These are phyloP conservation scores for Neofusicoccum ribis DNA, from an alignment of 2,329 filamentous ascomycete species.

Conservation along the genomic window DNA sequence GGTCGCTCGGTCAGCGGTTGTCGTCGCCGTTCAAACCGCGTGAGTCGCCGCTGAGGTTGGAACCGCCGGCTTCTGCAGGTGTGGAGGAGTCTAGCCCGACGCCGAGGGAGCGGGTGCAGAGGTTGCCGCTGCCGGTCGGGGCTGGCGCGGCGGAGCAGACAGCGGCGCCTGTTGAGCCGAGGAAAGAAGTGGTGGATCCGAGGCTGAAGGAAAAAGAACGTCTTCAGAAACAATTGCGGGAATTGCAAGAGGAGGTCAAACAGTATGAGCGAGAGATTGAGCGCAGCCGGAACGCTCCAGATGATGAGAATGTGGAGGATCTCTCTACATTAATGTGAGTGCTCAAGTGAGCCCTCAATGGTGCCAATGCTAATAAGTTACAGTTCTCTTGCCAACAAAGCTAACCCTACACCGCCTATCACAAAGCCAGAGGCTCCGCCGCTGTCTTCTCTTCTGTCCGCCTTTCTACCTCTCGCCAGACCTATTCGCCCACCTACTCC, in stretches of 20 bases:
- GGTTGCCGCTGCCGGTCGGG: not conserved
- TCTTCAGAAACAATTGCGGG: conserved; percentile 31
- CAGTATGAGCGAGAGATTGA: conserved; percentile 31
- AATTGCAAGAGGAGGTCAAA: conserved; percentile 35
- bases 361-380: not conserved
- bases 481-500: conserved; percentile 29
- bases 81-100: not conserved
- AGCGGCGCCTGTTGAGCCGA: conserved; percentile 24
- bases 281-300: conserved; percentile 28
- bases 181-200: not conserved
- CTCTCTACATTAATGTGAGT: conserved; percentile 28
- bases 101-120: not conserved
- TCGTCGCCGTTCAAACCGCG: conserved; percentile 17
- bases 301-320: not conserved
- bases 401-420: not conserved
- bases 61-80: not conserved
- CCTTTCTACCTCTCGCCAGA: conserved; percentile 41
- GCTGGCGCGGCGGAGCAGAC: not conserved
- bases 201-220: conserved; percentile 30
- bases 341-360: not conserved
- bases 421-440: conserved; percentile 26
- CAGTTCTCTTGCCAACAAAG: conserved; percentile 21
- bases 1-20: conserved; percentile 8
- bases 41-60: not conserved
- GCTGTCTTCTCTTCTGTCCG: conserved; percentile 38